Evolutionary conservation across 2,329 filamentous ascomycete species (phyloP).

Genomic region (Lasiodiplodia hormozganensis): DNA sequence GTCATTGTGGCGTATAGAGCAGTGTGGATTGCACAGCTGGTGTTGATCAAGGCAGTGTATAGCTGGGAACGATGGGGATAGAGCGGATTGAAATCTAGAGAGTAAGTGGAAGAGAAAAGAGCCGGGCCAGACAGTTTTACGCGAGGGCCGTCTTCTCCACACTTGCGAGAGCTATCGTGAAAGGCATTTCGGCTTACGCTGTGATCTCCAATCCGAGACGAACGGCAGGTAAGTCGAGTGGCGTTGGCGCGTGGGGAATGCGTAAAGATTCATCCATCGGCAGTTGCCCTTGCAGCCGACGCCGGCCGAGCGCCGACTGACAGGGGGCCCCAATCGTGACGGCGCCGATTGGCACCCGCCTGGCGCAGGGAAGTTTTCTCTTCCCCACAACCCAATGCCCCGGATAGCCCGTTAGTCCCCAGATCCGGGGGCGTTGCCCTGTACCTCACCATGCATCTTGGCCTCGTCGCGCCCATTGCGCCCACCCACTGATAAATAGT

Average conservation of each 20-base stretch:
- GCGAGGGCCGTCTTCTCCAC: not conserved
- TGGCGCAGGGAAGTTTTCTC: conserved; percentile 24
- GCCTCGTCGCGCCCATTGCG: not conserved
- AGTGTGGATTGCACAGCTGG: conserved; percentile 24
- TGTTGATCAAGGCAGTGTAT: not conserved
- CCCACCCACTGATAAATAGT: conserved; percentile 17
- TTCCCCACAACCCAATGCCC: conserved; percentile 13
- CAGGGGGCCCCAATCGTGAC: not conserved
- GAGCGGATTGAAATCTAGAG: conserved; percentile 15
- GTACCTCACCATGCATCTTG: conserved; percentile 12
- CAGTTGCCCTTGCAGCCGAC: not conserved
- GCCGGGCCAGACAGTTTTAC: not conserved
- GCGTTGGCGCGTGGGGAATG: conserved; percentile 9
- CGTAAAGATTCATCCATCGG: conserved; percentile 27
- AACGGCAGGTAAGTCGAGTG: not conserved
- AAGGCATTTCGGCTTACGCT: conserved; percentile 6
- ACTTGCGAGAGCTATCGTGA: not conserved
- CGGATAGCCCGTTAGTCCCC: conserved; percentile 9
- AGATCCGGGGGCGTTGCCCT: conserved; percentile 20
- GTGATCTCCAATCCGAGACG: not conserved
- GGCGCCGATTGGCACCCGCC: not conserved
- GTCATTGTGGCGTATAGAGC: conserved; percentile 31
- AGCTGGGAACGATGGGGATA: not conserved
- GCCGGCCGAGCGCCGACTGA: not conserved
- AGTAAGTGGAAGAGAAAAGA: conserved; percentile 15